Conservation (phyloP, 2,329 filamentous ascomycete species). For the Penicillium sp. region DNA sequence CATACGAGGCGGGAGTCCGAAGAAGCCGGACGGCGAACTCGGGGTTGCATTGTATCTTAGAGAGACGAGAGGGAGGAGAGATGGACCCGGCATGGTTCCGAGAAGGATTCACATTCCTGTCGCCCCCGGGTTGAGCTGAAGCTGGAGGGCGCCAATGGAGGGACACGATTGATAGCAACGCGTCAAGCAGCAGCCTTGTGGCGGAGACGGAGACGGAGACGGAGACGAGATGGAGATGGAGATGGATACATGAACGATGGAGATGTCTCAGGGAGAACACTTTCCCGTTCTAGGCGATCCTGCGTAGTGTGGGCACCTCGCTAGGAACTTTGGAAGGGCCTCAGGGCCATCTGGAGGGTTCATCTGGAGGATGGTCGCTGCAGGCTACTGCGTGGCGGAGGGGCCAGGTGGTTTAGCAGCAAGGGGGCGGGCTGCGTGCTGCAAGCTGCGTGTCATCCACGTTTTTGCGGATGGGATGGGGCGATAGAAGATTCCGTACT, state of each 20-base stretch:
- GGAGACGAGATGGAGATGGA: background rate
- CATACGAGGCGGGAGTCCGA: background rate
- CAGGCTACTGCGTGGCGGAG: constrained; percentile 1
- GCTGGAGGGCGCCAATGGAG: background rate
- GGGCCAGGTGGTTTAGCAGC: background rate
- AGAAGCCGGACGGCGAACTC: constrained; percentile 1
- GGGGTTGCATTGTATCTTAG: no score
- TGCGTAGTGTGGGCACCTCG: background rate
- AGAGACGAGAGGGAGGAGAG: no score
- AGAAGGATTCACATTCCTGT: constrained; percentile 8
- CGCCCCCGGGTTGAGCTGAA: background rate
- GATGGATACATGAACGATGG: constrained; percentile 2
- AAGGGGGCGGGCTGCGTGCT: background rate
- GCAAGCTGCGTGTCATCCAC: constrained; percentile 12
- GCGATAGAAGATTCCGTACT: constrained; percentile 11
- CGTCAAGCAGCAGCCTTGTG: background rate
- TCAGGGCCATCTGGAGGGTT: no score
- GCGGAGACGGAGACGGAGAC: background rate
- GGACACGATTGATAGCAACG: background rate
- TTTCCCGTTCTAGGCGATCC: background rate
- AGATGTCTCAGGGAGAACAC: constrained; percentile 1
- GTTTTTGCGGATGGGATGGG: no score
- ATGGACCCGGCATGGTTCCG: constrained; percentile 7
- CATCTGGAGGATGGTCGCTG: background rate
- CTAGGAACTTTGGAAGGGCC: no score